These are phyloP conservation scores for Bauhinia variegata DNA, from an alignment of 306 rosid species.

Conservation along the genomic window DNA sequence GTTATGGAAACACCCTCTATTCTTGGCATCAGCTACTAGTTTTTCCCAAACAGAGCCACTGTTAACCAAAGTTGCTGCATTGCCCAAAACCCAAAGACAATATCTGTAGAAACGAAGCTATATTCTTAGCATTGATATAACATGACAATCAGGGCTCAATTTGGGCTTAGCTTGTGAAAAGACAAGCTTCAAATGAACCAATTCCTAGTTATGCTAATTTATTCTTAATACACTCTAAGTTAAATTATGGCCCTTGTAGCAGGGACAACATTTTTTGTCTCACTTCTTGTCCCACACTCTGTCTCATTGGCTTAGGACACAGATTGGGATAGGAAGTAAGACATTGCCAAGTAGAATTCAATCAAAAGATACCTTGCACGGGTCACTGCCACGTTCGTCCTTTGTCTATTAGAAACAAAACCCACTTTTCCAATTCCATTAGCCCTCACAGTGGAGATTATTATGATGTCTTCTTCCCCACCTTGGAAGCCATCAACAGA, in stretches of 20 bases:
- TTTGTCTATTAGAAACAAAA: constrained; percentile 52
- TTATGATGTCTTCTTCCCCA: constrained; percentile 66
- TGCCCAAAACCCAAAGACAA: constrained; percentile 63
- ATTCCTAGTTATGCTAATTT: too few species aligned
- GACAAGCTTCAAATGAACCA: too few species aligned
- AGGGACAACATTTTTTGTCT: too few species aligned
- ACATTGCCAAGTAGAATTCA: not conserved
- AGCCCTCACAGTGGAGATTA: constrained; percentile 49
- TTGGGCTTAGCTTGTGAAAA: too few species aligned
- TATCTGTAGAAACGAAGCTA: constrained; percentile 21
- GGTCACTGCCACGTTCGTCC: constrained; percentile 66
- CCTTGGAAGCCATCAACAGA: constrained; percentile 78
- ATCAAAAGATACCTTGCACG: constrained; percentile 54
- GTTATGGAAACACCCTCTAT: constrained; percentile 46
- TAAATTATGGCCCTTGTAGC: too few species aligned
- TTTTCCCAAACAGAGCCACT: constrained; percentile 49
- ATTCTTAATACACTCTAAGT: too few species aligned
- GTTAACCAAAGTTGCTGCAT: constrained; percentile 44
- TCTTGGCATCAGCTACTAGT: constrained; percentile 49
- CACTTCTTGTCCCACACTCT: too few species aligned
- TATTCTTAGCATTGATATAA: too few species aligned
- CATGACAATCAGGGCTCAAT: too few species aligned
- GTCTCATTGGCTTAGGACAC: too few species aligned
- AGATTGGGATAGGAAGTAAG: too few species aligned
- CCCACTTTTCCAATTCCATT: constrained; percentile 52